Evolutionary conservation across 768 basidiomycete species (phyloP).

Genomic region (Tulasnella sp.): DNA sequence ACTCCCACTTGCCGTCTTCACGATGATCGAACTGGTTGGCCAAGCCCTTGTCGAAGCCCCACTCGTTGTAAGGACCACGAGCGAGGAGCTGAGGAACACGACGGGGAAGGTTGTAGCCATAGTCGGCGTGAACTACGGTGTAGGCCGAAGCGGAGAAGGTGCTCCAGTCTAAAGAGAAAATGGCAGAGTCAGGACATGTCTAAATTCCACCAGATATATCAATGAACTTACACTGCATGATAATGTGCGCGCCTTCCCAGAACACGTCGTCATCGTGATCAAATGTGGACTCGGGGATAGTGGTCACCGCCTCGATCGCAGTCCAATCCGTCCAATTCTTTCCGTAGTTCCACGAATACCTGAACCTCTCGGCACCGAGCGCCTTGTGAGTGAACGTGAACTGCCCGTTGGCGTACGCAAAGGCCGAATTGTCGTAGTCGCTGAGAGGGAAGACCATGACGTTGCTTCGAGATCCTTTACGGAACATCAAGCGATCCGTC

Average conservation of each 20-base stretch:
- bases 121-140: constrained; percentile 74
- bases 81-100: constrained; percentile 84
- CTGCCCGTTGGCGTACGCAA: constrained; percentile 52
- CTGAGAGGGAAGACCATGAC: constrained; percentile 81
- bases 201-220: not conserved
- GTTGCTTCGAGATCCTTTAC: constrained; percentile 73
- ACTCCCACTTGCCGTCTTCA: constrained; percentile 68
- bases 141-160: constrained; percentile 56
- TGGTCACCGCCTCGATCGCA: constrained; percentile 69
- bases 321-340: constrained; percentile 79
- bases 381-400: constrained; percentile 81
- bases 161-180: constrained; percentile 65
- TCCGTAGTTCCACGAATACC: constrained; percentile 85
- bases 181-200: not conserved
- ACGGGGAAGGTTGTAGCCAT: constrained; percentile 55
- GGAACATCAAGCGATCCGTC: constrained; percentile 72
- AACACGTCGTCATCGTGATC: constrained; percentile 44
- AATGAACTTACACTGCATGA: constrained; percentile 74
- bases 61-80: constrained; percentile 85
- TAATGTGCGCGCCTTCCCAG: constrained; percentile 82
- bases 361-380: constrained; percentile 78
- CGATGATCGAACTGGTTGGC: constrained; percentile 62
- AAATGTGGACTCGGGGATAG: constrained; percentile 59
- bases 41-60: constrained; percentile 88
- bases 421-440: constrained; percentile 61